Conservation (phyloP, 805 yeast species). For the Candida vartiovaarae region DNA sequence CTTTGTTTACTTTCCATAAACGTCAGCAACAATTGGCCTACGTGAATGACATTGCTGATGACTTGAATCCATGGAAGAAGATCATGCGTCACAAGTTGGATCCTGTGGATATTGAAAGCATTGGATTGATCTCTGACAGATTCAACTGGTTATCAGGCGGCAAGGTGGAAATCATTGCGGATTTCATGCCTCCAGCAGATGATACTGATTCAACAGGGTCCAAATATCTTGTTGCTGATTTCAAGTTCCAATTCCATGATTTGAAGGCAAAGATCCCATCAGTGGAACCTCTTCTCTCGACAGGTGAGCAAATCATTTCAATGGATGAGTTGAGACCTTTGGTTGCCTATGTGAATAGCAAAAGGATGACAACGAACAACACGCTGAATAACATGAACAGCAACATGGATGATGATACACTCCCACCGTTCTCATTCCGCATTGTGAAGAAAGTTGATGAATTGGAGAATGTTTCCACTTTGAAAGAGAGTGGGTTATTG, state of each 20-base stretch:
- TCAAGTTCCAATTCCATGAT: slow-evolving; percentile 57
- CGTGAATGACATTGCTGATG: slow-evolving; percentile 30
- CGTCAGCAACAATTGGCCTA: slow-evolving; percentile 53
- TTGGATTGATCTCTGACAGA: slow-evolving; percentile 25
- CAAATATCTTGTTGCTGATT: slow-evolving; percentile 60
- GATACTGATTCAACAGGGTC: slow-evolving; percentile 23
- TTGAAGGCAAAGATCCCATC: slow-evolving; percentile 50
- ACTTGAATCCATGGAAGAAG: slow-evolving; percentile 40
- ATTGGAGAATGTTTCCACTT: slow-evolving; percentile 31
- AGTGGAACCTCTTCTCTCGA: slow-evolving; percentile 42
- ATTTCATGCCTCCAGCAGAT: slow-evolving; percentile 58
- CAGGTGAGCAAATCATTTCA: slow-evolving; percentile 49
- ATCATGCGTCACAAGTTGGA: slow-evolving; percentile 40
- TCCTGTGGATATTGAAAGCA: slow-evolving; percentile 30
- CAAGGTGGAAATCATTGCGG: slow-evolving; percentile 61
- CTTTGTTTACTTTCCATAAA: slow-evolving; percentile 71
- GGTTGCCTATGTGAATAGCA: slow-evolving; percentile 52
- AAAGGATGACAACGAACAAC: slow-evolving; percentile 16
- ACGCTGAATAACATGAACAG: slow-evolving; percentile 31
- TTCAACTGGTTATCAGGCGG: slow-evolving; percentile 73
- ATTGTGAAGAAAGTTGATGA: slow-evolving; percentile 40
- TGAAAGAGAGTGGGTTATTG: slow-evolving; percentile 38
- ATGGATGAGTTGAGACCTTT: slow-evolving; percentile 54
- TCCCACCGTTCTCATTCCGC: slow-evolving; percentile 31
- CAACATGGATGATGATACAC: slow-evolving; percentile 23